Percentiles rank a stretch among this genome's conserved stretches.
Conservation (phyloP, 192 early-diverging fungal genomes). For the Umbelopsis vinacea region DNA sequence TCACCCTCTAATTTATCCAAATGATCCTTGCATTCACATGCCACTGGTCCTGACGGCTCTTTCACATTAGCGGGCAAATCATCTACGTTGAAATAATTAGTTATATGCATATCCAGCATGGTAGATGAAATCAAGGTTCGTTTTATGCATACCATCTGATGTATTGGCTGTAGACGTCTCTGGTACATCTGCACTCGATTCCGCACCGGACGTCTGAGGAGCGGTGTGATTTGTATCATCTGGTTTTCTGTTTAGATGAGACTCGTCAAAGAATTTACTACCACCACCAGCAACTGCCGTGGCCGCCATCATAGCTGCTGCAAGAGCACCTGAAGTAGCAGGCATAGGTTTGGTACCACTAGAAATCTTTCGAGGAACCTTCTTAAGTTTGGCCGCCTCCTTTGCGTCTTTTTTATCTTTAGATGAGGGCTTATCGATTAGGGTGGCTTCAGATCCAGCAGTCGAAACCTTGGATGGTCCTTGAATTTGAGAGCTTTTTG, state of each 20-base stretch:
- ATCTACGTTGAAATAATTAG: constrained; percentile 28
- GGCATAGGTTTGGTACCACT: constrained; percentile 2
- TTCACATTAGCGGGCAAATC: constrained; percentile 53
- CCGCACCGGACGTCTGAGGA: background rate
- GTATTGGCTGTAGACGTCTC: background rate
- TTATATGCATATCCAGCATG: background rate
- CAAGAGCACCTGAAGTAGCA: constrained; percentile 38
- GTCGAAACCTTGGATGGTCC: constrained; percentile 17
- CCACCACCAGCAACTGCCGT: constrained; percentile 38
- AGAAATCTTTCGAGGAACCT: background rate
- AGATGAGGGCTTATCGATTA: constrained; percentile 30
- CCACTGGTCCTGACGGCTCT: constrained; percentile 50
- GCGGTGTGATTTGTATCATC: background rate
- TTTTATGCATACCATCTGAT: constrained; percentile 22
- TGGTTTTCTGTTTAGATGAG: background rate
- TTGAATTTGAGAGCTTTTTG: constrained; percentile 6
- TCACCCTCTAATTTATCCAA: constrained; percentile 65
- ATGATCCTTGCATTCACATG: constrained; percentile 71
- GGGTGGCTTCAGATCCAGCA: constrained; percentile 23
- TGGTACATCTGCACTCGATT: background rate
- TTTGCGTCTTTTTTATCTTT: background rate
- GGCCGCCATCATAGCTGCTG: constrained; percentile 45
- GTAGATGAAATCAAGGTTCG: background rate
- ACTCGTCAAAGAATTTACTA: constrained; percentile 31
- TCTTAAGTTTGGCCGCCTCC: background rate